phyloP scores from a whole-genome alignment of 352 stramenopile species.

The Pythium sp. region DNA sequence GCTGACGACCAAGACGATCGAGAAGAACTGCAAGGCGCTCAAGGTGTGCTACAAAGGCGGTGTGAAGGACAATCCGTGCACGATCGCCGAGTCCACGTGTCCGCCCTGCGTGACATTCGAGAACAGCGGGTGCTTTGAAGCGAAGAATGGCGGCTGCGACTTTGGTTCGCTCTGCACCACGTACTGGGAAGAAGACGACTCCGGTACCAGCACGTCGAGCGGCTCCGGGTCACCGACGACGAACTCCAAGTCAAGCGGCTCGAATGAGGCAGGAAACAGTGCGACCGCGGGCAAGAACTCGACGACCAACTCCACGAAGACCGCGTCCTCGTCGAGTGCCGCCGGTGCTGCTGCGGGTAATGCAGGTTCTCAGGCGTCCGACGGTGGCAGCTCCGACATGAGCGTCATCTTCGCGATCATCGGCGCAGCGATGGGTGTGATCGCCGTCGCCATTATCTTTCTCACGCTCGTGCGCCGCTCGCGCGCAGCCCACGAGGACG shows the following conservation, averaged over 20 bases:
- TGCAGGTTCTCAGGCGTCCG: constrained; percentile 8
- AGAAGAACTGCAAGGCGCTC: constrained; percentile 21
- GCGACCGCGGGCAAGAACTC: not conserved
- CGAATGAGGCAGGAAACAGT: constrained; percentile 1
- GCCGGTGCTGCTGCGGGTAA: constrained; percentile 1
- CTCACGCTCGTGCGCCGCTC: constrained; percentile 73
- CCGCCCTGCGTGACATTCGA: constrained; percentile 35
- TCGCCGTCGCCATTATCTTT: constrained; percentile 76
- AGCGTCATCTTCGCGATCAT: constrained; percentile 78
- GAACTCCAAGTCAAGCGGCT: not conserved
- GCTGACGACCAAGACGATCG: constrained; percentile 3
- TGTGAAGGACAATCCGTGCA: constrained; percentile 16
- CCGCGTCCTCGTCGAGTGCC: constrained; percentile 15
- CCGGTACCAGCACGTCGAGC: constrained; percentile 17
- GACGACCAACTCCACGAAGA: constrained; percentile 7
- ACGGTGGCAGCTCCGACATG: constrained; percentile 44
- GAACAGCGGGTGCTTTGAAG: constrained; percentile 29
- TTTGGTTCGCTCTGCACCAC: constrained; percentile 35
- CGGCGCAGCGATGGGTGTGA: constrained; percentile 71
- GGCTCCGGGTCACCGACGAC: constrained; percentile 16
- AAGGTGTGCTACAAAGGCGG: constrained; percentile 33
- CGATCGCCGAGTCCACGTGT: constrained; percentile 23
- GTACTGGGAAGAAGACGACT: constrained; percentile 12
- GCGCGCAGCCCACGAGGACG: constrained; percentile 51
- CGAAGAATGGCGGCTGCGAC: constrained; percentile 14